Base-by-base conservation (phyloP, 352 stramenopile genomes). In the Achlya hypogyna region DNA sequence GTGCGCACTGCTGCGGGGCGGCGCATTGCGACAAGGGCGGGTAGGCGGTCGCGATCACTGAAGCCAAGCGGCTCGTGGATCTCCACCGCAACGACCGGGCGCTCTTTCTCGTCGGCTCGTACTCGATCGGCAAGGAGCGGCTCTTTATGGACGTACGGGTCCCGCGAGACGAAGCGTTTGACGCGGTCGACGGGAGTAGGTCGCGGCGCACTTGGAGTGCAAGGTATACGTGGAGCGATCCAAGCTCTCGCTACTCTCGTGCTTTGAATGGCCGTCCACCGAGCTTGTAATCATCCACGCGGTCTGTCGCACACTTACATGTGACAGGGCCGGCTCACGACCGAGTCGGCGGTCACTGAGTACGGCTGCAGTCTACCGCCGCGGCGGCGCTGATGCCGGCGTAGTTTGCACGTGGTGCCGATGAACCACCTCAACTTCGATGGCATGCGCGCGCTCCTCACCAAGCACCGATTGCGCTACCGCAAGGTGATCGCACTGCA, bases 51-150 rank as follows among this genome's bases (percentile, higher is more conserved):
- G 77, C 82, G 5, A 78, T 95, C 40, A 49, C 78, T 25, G 82
- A 93, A 45, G 72, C 74, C 29, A 71, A 91, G 14, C 64, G 74
- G 22, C 78, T 95, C 40, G 72, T 95, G 42, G 71, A 81, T n/a
- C 75, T 79, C 31, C 76, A 85, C 64, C 51, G 72, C 22, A 71
- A 74, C 1, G 45, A 59, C 22, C 76, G 82, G 29, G 72, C 91
- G n/a, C 75, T 99, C 0, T 97, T 97, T 66, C 75, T 98, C 14
- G 98, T 98, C 78, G 96, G 95, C 28, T 96, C 93, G 25, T 98
- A 99, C 65, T 97, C 92, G 8, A 98, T 99, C 64, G 96, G 96
- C 20, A 99, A 99, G 70, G 96, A 99, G 71, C 82, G 86, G 22
- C 84, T 98, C n/a, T 98, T 98, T 62, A 88, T 98, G 72, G 89